A percentile compares a stretch with the other conserved stretches of the same genome.
phyloP scores from a whole-genome alignment of 352 stramenopile genomes.

The Peronospora destructor region DNA sequence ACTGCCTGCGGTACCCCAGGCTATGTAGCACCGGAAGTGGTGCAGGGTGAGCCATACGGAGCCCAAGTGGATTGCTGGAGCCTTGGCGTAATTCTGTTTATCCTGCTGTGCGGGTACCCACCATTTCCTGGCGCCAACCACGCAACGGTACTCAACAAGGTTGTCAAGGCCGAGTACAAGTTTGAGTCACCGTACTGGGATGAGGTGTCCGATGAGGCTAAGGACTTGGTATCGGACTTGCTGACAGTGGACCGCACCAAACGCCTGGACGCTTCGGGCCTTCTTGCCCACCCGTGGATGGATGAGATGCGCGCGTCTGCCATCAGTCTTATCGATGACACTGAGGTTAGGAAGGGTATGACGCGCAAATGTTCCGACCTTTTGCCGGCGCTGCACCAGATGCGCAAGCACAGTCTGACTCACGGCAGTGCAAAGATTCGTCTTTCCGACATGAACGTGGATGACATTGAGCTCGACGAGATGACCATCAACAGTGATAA shows the following conservation, averaged over 20 bases:
- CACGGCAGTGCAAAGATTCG: slow-evolving; percentile 65
- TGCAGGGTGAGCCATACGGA: slow-evolving; percentile 84
- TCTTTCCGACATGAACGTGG: slow-evolving; percentile 67
- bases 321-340: slow-evolving; percentile 27
- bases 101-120: slow-evolving; percentile 90
- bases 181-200: slow-evolving; percentile 92
- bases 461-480: slow-evolving; percentile 47
- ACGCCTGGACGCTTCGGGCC: slow-evolving; percentile 55
- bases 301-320: slow-evolving; percentile 24
- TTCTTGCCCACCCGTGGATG: slow-evolving; percentile 83
- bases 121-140: slow-evolving; percentile 76
- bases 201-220: slow-evolving; percentile 88
- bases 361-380: slow-evolving; percentile 49
- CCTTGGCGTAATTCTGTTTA: slow-evolving; percentile 92
- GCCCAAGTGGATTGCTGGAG: slow-evolving; percentile 91
- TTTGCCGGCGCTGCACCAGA: slow-evolving; percentile 58
- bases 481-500: slow-evolving; percentile 54
- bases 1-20: slow-evolving; percentile 80
- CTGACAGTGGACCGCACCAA: slow-evolving; percentile 85
- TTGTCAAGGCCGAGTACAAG: slow-evolving; percentile 83
- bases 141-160: slow-evolving; percentile 60
- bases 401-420: slow-evolving; percentile 68
- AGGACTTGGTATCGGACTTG: slow-evolving; percentile 91
- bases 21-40: slow-evolving; percentile 92
- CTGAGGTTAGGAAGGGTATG: slow-evolving; percentile 27